Percentiles rank a stretch among this genome's conserved stretches.
Conservation (phyloP, 495 filamentous ascomycete genomes). For the Echria macrotheca region DNA sequence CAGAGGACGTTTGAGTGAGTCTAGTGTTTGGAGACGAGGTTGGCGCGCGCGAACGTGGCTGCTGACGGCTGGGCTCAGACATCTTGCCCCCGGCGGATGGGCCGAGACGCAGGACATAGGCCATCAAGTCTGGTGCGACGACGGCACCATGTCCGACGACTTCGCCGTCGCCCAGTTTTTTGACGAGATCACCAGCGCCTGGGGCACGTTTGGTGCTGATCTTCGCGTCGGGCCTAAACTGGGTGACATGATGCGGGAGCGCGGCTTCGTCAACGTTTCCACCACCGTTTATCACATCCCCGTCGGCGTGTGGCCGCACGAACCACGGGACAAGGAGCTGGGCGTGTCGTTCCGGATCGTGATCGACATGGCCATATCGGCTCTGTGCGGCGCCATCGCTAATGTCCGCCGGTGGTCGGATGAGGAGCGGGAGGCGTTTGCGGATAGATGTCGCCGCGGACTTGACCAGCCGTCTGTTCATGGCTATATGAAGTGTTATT, state of each 20-base stretch:
- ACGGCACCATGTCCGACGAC: conserved; percentile 30
- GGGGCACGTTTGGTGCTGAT: conserved; percentile 31
- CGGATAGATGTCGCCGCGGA: conserved; percentile 48
- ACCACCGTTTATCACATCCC: conserved; percentile 49
- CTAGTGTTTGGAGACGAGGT: too few species aligned
- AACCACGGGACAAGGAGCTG: neutral
- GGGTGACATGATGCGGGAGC: conserved; percentile 42
- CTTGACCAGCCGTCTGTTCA: conserved; percentile 47
- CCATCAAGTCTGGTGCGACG: conserved; percentile 35
- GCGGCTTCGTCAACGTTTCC: conserved; percentile 56
- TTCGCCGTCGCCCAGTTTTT: conserved; percentile 28
- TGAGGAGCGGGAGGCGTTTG: conserved; percentile 49
- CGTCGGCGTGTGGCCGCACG: conserved; percentile 50
- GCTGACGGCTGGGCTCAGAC: conserved; percentile 14
- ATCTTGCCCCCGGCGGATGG: conserved; percentile 45
- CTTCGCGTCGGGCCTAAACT: conserved; percentile 42
- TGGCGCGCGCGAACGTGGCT: conserved; percentile 19
- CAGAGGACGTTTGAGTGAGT: conserved; percentile 5
- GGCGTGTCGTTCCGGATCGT: conserved; percentile 37
- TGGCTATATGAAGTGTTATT: conserved; percentile 33
- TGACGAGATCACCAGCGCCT: conserved; percentile 21
- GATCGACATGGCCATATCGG: conserved; percentile 40
- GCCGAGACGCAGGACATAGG: conserved; percentile 46
- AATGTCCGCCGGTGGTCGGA: conserved; percentile 6
- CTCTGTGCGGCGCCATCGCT: conserved; percentile 42